Base-by-base conservation (phyloP, 768 basidiomycete species). In the Boletus rubropictus region DNA sequence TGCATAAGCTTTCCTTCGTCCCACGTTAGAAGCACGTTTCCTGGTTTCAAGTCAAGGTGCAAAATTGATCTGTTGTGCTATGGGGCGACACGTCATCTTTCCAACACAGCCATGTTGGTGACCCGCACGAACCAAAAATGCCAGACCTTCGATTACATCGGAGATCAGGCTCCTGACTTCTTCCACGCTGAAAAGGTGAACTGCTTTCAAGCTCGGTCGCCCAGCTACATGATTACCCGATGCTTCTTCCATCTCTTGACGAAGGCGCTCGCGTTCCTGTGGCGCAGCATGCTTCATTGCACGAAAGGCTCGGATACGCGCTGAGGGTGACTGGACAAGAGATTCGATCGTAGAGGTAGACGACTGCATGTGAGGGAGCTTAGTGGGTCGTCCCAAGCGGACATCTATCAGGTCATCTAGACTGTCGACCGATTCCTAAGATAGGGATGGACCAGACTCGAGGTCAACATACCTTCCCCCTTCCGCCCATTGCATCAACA, bases 401-500 rank as follows among this genome's bases (percentile, higher is more conserved):
- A 79, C 74, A 56, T 88, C 84, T 51, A 93, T 90, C 66, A 89
- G 83, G 63, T 91, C 89, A 55, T 93, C 90, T 24, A 89, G 71
- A 57, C 84, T 86, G 28, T 24, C 11, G 22, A 50, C 20, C 18
- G 24, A 20, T 29, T 7, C 25, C 11, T 60, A 18, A 43, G 17
- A 35, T 8, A n/a, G 3, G 7, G 21, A 43, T 12, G 41, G 22
- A 27, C 17, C 27, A 21, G 37, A 38, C 21, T n/a, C 6, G 25
- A 43, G 18, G 37, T 15, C 4, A 3, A 52, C 56, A 12, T 45
- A 76, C 78, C 79, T 81, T 53, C 90, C 90, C 7, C 84, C 88
- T 73, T 93, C 89, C 0, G 90, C 90, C 86, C 86, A 93, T 70
- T 92, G 88, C 91, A 93, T 93, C 20, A 93, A 69, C 9, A 92